These are phyloP conservation scores for Hanseniaspora vineae DNA, from an alignment of 805 yeast genomes.

Conservation along the genomic window DNA sequence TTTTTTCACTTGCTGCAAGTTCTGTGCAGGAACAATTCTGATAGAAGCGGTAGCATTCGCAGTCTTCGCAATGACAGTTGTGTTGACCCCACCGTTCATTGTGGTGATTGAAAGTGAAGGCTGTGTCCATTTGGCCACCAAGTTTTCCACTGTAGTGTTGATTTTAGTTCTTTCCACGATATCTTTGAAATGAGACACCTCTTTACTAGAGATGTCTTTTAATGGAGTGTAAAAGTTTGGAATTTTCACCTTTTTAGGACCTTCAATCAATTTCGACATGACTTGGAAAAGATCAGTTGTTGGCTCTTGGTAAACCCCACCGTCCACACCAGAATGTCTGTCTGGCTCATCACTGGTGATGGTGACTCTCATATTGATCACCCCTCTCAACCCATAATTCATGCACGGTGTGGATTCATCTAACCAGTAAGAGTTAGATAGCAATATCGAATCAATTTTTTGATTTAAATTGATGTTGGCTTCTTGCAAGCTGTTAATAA, in stretches of 20 bases:
- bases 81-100: constrained; percentile 75
- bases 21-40: constrained; percentile 84
- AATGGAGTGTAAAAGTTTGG: constrained; percentile 68
- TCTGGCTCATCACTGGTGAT: constrained; percentile 69
- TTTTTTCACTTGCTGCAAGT: constrained; percentile 41
- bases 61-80: constrained; percentile 76
- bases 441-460: constrained; percentile 72
- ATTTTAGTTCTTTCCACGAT: constrained; percentile 33
- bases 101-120: constrained; percentile 86
- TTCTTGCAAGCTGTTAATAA: constrained; percentile 48
- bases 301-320: constrained; percentile 84
- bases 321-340: constrained; percentile 93
- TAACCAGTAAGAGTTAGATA: constrained; percentile 90
- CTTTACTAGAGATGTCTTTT: constrained; percentile 41
- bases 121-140: constrained; percentile 74
- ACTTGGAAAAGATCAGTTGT: constrained; percentile 71
- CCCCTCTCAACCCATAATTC: constrained; percentile 90
- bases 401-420: constrained; percentile 82
- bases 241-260: constrained; percentile 41
- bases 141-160: constrained; percentile 30
- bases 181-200: constrained; percentile 46
- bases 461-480: constrained; percentile 45
- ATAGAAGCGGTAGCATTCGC: constrained; percentile 71
- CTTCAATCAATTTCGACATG: constrained; percentile 47
- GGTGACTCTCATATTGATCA: constrained; percentile 63